These are phyloP conservation scores for Agrocybe praecox DNA, from an alignment of 768 basidiomycete genomes.

Conservation along the genomic window DNA sequence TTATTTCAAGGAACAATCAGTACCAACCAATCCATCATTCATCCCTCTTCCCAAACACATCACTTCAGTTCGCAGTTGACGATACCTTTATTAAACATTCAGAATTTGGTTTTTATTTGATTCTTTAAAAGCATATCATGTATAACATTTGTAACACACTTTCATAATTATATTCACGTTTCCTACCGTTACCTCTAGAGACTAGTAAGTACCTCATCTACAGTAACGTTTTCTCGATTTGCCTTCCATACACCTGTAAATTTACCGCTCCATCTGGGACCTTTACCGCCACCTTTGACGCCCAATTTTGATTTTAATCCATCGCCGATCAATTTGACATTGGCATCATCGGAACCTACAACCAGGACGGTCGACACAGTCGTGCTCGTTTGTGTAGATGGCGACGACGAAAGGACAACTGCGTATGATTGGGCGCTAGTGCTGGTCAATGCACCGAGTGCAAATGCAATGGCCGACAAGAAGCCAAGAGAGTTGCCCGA, in stretches of 20 bases:
- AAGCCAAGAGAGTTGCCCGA: constrained; percentile 58
- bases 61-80: neutral
- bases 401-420: constrained; percentile 63
- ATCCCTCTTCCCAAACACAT: neutral
- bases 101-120: too few species aligned
- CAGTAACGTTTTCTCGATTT: constrained; percentile 38
- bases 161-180: neutral
- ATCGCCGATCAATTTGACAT: constrained; percentile 62
- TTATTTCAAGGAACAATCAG: neutral
- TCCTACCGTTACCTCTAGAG: constrained; percentile 13
- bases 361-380: constrained; percentile 61
- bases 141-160: constrained; percentile 3
- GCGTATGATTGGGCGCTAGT: constrained; percentile 36
- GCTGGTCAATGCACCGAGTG: constrained; percentile 34
- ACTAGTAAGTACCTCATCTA: constrained; percentile 40
- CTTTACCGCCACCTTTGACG: constrained; percentile 81
- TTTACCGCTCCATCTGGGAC: constrained; percentile 77
- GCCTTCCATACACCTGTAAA: constrained; percentile 65
- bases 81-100: too few species aligned
- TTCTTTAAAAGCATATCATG: neutral
- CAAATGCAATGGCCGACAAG: constrained; percentile 56
- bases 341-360: constrained; percentile 59
- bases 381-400: constrained; percentile 51
- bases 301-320: constrained; percentile 55
- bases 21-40: neutral